Evolutionary conservation across 2,329 filamentous ascomycete genomes (phyloP).

Genomic region (Penicillium sp.): DNA sequence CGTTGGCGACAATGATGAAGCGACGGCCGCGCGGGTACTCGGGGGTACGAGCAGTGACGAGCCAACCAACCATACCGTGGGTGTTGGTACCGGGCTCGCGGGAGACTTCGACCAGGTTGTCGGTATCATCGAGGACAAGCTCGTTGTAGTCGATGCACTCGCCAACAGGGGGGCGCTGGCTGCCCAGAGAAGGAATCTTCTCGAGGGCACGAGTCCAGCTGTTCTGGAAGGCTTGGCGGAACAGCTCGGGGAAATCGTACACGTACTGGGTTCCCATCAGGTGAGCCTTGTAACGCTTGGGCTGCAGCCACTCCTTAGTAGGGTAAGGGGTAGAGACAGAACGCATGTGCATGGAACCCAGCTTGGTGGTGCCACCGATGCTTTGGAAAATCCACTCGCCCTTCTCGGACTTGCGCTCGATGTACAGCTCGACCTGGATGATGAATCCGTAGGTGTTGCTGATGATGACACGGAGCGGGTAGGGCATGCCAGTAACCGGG

Average conservation of each 20-base stretch:
- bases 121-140: constrained; percentile 90
- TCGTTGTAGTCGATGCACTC: constrained; percentile 95
- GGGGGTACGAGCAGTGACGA: constrained; percentile 90
- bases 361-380: constrained; percentile 92
- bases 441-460: constrained; percentile 98
- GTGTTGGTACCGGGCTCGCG: constrained; percentile 94
- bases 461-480: constrained; percentile 93
- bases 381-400: constrained; percentile 98
- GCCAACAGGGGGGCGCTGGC: constrained; percentile 81
- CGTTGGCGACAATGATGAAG: constrained; percentile 97
- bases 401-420: constrained; percentile 97
- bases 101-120: constrained; percentile 89
- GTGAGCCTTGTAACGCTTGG: constrained; percentile 99
- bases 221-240: constrained; percentile 97
- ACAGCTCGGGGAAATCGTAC: constrained; percentile 99
- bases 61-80: constrained; percentile 98
- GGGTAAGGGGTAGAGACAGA: constrained; percentile 91
- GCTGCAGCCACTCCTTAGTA: constrained; percentile 98
- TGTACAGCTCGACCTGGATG: constrained; percentile 96
- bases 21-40: constrained; percentile 92
- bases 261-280: constrained; percentile 99
- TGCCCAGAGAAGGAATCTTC: constrained; percentile 72
- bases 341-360: constrained; percentile 91
- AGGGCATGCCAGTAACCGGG: constrained; percentile 77
- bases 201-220: constrained; percentile 79